Conservation (phyloP, 768 basidiomycete genomes). For the Phaeotremella fagi region DNA sequence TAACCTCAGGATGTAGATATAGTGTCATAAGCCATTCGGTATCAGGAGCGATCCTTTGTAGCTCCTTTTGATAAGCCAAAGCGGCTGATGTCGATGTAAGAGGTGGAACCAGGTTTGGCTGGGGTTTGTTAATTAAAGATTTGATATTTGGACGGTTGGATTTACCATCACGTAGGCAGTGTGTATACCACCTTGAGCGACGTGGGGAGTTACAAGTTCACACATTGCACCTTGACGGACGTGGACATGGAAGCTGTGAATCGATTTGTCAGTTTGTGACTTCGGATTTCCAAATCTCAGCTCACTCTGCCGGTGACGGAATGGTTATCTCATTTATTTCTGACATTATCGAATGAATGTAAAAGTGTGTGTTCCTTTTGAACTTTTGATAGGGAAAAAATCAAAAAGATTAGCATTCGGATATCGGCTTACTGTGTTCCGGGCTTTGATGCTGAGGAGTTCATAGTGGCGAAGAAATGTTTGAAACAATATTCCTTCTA, state of each 20-base stretch:
- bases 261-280: not conserved
- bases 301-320: conserved; percentile 45
- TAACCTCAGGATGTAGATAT: conserved; percentile 86
- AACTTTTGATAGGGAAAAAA: not conserved
- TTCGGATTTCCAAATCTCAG: not conserved
- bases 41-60: conserved; percentile 68
- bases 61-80: conserved; percentile 67
- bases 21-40: conserved; percentile 93
- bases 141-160: conserved; percentile 5
- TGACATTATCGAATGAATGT: not conserved
- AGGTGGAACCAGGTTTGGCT: conserved; percentile 92
- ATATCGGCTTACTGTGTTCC: not conserved
- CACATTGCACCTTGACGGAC: conserved; percentile 81
- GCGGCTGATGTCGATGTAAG: conserved; percentile 77
- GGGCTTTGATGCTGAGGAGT: too few relatives aligned
- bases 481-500: too few relatives aligned
- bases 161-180: conserved; percentile 93
- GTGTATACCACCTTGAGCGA: conserved; percentile 78
- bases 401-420: not conserved
- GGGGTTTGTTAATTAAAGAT: not conserved
- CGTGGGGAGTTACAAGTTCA: conserved; percentile 80
- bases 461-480: too few relatives aligned
- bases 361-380: not conserved
- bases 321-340: conserved; percentile 32
- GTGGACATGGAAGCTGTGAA: conserved; percentile 80